Conservation (phyloP, 306 rosid genomes). For the Citrullus colocynthis region DNA sequence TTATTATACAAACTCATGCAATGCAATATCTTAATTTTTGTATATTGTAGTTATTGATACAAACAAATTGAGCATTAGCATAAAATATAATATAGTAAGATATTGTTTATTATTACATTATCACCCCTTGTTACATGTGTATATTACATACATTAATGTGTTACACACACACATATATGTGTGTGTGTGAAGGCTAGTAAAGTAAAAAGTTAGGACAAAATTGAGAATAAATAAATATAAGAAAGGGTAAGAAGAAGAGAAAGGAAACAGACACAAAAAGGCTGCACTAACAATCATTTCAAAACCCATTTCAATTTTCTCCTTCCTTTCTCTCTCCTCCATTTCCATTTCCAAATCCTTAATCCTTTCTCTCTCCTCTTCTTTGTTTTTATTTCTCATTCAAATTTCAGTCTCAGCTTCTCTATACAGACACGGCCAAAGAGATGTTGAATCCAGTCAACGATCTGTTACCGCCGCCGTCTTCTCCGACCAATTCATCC, state of each 20-base stretch:
- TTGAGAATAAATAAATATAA: not conserved
- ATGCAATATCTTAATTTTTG: not conserved
- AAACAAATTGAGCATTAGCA: not conserved
- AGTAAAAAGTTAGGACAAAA: not conserved
- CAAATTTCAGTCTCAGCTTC: not conserved
- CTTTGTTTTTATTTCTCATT: not conserved
- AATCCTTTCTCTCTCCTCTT: not conserved
- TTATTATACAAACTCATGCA: not conserved
- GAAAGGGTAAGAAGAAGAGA: not conserved
- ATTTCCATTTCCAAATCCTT: not conserved
- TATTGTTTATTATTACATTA: not conserved
- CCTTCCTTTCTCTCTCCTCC: not conserved
- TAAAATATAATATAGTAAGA: no score
- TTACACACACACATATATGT: no score
- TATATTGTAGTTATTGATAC: not conserved
- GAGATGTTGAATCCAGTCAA: conserved; percentile 70
- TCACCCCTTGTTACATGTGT: not conserved
- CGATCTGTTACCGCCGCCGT: conserved; percentile 69
- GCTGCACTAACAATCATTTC: not conserved
- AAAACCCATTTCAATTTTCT: not conserved
- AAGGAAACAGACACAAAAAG: not conserved
- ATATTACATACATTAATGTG: not conserved
- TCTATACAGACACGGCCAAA: not conserved
- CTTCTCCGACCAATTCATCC: conserved; percentile 84
- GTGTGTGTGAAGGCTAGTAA: not conserved